Evolutionary conservation across 1,284 basidiomycete genomes (phyloP), one percentile per base, ranked within the genome.

Genomic region (Ustilago trichophora): DNA sequence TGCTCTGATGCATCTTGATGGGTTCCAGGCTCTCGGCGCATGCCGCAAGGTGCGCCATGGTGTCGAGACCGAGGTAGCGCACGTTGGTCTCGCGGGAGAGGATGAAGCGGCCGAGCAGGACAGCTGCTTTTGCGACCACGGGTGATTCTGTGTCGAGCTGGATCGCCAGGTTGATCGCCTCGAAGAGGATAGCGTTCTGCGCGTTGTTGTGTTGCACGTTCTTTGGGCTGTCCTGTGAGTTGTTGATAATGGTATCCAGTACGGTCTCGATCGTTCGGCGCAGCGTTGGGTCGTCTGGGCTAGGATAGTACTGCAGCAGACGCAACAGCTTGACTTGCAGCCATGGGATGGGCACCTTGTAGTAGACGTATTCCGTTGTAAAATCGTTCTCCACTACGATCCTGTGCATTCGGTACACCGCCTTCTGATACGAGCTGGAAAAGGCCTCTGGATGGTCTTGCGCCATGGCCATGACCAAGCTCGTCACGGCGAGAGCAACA

Each of bases 161-260:
- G 68, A 99, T 98, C 13, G 93, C 94, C 38, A 98, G 88, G 70
- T 93, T 88, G 80, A 98, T 98, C 6, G 95, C 95, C 83, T 99
- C 96, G 76, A 98, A 98, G 9, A 98, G 86, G n/a, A 99, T 89
- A 4, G 96, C 91, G 80, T 98, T 94, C 80, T 96, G 93, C 11
- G 95, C 96, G 75, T 98, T 98, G 82, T 96, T 97, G 81, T 98
- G 96, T 80, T 98, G 96, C 12, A 98, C 91, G 75, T 98, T 98
- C 73, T 92, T 87, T 13, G 92, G 90, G 13, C 90, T 90, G 76
- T 96, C 93, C 24, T 92, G 90, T n/a, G 92, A 92, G 82, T 92
- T 93, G 74, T 90, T 90, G 87, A 98, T 91, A 77, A 94, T 90
- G 3, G 90, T 90, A 77, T 93, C 90, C 31, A 99, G 84, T 18